phyloP scores from a whole-genome alignment of 2,329 filamentous ascomycete genomes.

The Fusarium xylarioides region DNA sequence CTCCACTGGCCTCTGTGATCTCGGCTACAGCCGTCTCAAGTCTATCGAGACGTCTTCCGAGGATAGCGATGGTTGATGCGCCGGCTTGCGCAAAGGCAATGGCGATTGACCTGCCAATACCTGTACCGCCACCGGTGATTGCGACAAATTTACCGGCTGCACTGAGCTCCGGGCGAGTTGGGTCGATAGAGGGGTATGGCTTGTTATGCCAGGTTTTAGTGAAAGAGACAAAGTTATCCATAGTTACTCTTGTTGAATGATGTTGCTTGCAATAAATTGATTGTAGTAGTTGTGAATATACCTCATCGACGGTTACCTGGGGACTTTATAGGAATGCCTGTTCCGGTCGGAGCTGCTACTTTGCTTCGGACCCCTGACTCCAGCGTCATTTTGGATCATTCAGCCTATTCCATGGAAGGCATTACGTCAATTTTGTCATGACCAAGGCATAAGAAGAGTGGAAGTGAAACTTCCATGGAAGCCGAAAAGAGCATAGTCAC shows the following conservation, averaged over 20 bases:
- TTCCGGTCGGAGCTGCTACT: background rate
- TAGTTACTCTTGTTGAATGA: background rate
- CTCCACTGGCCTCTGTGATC: background rate
- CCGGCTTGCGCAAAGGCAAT: background rate
- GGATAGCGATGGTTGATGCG: background rate
- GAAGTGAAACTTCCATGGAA: background rate
- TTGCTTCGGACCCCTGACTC: rapidly evolving
- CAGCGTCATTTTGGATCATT: no score
- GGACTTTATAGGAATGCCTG: background rate
- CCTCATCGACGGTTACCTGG: rapidly evolving
- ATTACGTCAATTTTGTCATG: background rate
- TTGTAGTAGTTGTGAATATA: background rate
- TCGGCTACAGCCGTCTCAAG: background rate
- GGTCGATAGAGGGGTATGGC: background rate
- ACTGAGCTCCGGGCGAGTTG: background rate
- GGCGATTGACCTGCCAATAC: background rate
- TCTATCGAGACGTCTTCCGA: background rate
- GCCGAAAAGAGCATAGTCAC: background rate
- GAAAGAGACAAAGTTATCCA: background rate
- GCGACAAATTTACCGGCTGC: background rate
- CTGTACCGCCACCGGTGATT: background rate
- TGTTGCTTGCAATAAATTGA: rapidly evolving
- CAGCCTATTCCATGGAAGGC: background rate
- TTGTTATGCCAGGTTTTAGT: background rate
- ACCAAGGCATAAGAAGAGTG: background rate